phyloP scores from a whole-genome alignment of 2,329 filamentous ascomycete genomes.

The Penicillium sp. region DNA sequence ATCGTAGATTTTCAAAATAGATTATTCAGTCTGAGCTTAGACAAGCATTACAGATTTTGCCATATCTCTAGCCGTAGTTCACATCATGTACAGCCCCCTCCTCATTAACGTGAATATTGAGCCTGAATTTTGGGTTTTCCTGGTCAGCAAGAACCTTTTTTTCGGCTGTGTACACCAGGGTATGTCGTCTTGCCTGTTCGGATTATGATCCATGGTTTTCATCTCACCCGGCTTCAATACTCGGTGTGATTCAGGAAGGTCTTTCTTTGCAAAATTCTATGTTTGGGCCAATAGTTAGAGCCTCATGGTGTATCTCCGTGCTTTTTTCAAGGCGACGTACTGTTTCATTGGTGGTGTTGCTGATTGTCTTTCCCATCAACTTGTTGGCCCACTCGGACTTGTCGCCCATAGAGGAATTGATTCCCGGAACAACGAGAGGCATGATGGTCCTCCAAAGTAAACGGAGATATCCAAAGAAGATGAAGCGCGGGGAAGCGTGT shows the following conservation, averaged over 20 bases:
- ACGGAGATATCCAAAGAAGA: not conserved
- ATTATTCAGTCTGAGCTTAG: too few relatives aligned
- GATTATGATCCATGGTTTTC: conserved; percentile 43
- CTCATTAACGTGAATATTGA: conserved; percentile 48
- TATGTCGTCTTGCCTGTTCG: conserved; percentile 39
- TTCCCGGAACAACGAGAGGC: conserved; percentile 50
- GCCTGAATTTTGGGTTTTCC: conserved; percentile 22
- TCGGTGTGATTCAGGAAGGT: conserved; percentile 46
- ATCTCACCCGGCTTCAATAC: conserved; percentile 42
- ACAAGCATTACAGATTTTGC: not conserved
- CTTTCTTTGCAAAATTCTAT: conserved; percentile 48
- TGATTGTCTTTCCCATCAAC: conserved; percentile 49
- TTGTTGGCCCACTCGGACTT: conserved; percentile 46
- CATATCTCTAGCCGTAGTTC: conserved; percentile 34
- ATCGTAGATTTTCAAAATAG: too few relatives aligned
- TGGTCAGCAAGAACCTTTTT: not conserved
- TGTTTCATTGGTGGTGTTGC: conserved; percentile 37
- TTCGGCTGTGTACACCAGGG: not conserved
- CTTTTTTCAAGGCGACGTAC: conserved; percentile 23
- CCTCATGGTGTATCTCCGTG: not conserved
- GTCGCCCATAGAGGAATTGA: conserved; percentile 36
- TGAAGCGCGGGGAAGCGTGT: not conserved
- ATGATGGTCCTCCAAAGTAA: conserved; percentile 29
- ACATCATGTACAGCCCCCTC: conserved; percentile 47
- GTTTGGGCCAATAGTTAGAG: not conserved